Evolutionary conservation across 1,284 basidiomycete genomes (phyloP).

Genomic region (Phenoliferia sp.): DNA sequence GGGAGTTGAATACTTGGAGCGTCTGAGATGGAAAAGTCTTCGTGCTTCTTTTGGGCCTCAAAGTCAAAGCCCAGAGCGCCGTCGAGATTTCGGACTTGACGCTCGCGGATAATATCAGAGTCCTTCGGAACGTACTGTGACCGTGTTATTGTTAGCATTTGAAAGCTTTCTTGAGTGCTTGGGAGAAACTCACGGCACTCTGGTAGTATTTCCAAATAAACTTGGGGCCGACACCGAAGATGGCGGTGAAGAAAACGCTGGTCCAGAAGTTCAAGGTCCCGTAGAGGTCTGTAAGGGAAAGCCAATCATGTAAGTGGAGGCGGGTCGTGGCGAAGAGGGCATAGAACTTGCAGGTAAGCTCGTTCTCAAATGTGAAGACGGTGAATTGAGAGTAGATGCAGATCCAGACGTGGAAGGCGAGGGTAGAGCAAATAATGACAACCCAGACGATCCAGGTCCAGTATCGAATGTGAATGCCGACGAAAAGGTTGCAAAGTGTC

Average conservation of each 20-base stretch:
- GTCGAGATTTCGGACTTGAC: slow-evolving; percentile 9
- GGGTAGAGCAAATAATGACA: slow-evolving; percentile 68
- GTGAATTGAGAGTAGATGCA: slow-evolving; percentile 72
- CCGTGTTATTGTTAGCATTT: background rate
- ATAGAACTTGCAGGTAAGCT: slow-evolving; percentile 40
- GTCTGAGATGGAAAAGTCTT: background rate
- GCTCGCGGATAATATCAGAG: slow-evolving; percentile 77
- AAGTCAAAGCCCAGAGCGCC: background rate
- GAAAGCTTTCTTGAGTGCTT: background rate
- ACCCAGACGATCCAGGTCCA: slow-evolving; percentile 85
- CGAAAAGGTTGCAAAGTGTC: slow-evolving; percentile 69
- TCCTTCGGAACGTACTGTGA: slow-evolving; percentile 63
- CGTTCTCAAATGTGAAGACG: slow-evolving; percentile 64
- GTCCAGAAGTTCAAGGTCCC: slow-evolving; percentile 77
- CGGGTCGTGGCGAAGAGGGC: background rate
- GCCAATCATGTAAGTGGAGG: background rate
- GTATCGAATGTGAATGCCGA: slow-evolving; percentile 81
- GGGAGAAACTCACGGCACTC: background rate
- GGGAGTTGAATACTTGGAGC: background rate
- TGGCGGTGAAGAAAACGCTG: slow-evolving; percentile 61
- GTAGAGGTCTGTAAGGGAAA: slow-evolving; percentile 55
- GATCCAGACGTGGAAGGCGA: slow-evolving; percentile 73
- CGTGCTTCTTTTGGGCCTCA: background rate
- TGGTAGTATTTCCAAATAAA: slow-evolving; percentile 31
- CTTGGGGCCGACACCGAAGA: slow-evolving; percentile 61